Percentiles rank a stretch among this genome's conserved stretches.
Conservation (phyloP, 345 rosid species). For the Bruguiera sexangula region DNA sequence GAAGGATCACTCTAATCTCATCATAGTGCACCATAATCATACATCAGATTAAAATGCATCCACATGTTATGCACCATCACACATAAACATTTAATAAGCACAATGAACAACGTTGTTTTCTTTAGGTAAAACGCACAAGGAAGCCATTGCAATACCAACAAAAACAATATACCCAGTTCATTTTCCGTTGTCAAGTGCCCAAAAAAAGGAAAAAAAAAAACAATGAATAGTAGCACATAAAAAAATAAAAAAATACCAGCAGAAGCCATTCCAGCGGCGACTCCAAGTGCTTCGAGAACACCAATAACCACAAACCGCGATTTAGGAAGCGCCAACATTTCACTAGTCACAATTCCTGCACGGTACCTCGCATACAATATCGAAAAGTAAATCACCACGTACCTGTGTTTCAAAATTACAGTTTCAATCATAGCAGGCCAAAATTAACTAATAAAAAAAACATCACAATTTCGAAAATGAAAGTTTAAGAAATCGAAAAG, state of each 20-base stretch:
- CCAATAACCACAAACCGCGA: constrained; percentile 66
- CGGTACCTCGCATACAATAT: constrained; percentile 51
- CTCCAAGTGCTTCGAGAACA: constrained; percentile 70
- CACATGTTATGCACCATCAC: too few relatives aligned
- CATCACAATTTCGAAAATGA: neutral
- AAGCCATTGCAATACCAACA: too few relatives aligned
- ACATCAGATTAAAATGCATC: too few relatives aligned
- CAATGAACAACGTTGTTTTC: too few relatives aligned
- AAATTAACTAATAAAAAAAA: neutral
- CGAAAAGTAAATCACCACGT: constrained; percentile 66
- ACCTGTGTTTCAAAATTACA: constrained; percentile 34
- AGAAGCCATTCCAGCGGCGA: constrained; percentile 82
- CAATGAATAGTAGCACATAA: neutral
- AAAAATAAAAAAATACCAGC: constrained; percentile 37
- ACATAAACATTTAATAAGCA: too few relatives aligned
- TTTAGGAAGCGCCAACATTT: constrained; percentile 72
- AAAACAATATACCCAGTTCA: too few relatives aligned
- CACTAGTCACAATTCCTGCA: constrained; percentile 63
- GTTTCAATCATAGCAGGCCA: neutral
- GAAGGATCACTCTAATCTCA: too few relatives aligned
- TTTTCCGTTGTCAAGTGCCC: neutral
- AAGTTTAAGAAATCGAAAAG: too few relatives aligned
- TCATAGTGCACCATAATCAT: too few relatives aligned
- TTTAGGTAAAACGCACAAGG: too few relatives aligned
- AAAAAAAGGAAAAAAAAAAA: neutral